These are phyloP conservation scores for Lecanicillium sp. DNA, from an alignment of 2,329 filamentous ascomycete species.

Conservation along the genomic window DNA sequence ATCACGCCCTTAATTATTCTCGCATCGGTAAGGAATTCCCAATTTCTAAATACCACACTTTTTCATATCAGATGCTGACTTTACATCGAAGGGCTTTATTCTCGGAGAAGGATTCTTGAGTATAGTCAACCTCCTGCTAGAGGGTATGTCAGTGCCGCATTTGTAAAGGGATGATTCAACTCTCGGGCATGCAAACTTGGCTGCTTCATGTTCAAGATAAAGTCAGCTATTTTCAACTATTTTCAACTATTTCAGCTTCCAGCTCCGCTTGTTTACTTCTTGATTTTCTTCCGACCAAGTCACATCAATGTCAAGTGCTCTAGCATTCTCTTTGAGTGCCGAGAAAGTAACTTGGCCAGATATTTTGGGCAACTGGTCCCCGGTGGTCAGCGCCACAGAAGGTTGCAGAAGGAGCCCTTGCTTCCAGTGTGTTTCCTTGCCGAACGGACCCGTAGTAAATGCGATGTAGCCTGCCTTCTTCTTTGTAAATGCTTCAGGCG, in stretches of 20 bases:
- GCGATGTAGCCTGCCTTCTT: constrained; percentile 56
- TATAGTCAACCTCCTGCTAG: constrained; percentile 79
- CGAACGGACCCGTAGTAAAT: constrained; percentile 79
- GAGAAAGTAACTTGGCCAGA: constrained; percentile 63
- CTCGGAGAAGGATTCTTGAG: constrained; percentile 87
- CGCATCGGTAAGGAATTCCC: constrained; percentile 59
- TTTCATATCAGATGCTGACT: too few relatives aligned
- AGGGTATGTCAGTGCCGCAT: constrained; percentile 70
- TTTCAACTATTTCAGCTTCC: constrained; percentile 40
- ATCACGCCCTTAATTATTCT: constrained; percentile 83
- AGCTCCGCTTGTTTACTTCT: constrained; percentile 38
- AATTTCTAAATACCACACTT: too few relatives aligned
- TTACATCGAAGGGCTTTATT: constrained; percentile 82
- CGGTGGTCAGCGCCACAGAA: constrained; percentile 37
- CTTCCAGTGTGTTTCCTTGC: constrained; percentile 81
- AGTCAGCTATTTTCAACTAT: too few relatives aligned
- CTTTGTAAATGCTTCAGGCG: constrained; percentile 55
- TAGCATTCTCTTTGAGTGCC: constrained; percentile 61
- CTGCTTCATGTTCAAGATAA: too few relatives aligned
- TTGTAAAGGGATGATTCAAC: constrained; percentile 31
- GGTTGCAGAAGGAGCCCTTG: constrained; percentile 71
- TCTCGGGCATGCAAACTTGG: not conserved
- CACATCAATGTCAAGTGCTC: constrained; percentile 57
- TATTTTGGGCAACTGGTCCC: constrained; percentile 50
- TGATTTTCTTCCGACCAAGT: constrained; percentile 47